These are phyloP conservation scores for Leccinum disarticulatum DNA, from an alignment of 768 basidiomycete genomes.

Conservation along the genomic window DNA sequence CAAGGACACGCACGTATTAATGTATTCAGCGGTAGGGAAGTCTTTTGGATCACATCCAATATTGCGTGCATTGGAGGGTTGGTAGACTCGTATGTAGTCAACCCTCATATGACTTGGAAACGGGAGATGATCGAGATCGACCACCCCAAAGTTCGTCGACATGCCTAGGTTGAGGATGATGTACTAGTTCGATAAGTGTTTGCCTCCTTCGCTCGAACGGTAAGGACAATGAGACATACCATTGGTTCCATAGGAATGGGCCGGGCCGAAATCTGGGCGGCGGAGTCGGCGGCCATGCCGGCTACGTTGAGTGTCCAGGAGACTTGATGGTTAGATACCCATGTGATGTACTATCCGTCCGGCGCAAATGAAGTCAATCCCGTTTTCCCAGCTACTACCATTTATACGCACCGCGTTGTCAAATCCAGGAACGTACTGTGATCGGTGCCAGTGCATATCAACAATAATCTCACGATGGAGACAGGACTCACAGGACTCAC, in stretches of 20 bases:
- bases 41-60: conserved; percentile 69
- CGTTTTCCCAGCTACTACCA: neutral
- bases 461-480: neutral
- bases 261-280: conserved; percentile 60
- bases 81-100: conserved; percentile 73
- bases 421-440: conserved; percentile 51
- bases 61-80: conserved; percentile 57
- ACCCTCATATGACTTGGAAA: conserved; percentile 51
- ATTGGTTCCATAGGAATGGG: conserved; percentile 84
- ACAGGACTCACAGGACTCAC: no score
- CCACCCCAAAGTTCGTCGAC: conserved; percentile 55
- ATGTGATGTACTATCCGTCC: conserved; percentile 69
- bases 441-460: neutral
- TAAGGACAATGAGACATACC: conserved; percentile 43
- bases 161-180: conserved; percentile 61
- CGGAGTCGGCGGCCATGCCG: conserved; percentile 63
- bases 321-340: conserved; percentile 67
- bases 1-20: conserved; percentile 46
- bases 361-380: conserved; percentile 1
- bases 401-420: conserved; percentile 51
- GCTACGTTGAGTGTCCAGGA: conserved; percentile 75
- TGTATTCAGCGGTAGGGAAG: conserved; percentile 74
- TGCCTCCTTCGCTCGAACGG: neutral
- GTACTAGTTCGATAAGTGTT: conserved; percentile 36
- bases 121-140: conserved; percentile 51